Percentiles rank a stretch among this genome's conserved stretches.
phyloP scores from a whole-genome alignment of 2,329 filamentous ascomycete species.

The Botryotinia convoluta region DNA sequence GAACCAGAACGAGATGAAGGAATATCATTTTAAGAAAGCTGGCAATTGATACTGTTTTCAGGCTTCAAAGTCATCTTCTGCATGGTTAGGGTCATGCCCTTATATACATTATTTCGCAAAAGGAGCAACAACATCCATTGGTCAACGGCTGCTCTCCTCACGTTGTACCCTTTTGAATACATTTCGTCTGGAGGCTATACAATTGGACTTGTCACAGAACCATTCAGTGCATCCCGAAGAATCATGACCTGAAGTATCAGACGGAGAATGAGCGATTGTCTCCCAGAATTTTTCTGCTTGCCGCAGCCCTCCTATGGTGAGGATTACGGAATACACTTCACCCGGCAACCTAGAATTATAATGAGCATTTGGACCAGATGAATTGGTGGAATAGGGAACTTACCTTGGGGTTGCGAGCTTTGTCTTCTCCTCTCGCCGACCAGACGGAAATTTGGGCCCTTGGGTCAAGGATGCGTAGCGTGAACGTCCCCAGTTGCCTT shows the following conservation, averaged over 20 bases:
- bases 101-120: background rate
- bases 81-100: background rate
- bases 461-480: background rate
- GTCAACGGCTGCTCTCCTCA: background rate
- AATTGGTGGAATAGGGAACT: background rate
- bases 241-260: conserved; percentile 29
- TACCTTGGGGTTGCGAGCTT: background rate
- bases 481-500: background rate
- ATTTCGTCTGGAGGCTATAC: conserved; percentile 30
- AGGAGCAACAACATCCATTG: background rate
- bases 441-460: background rate
- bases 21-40: background rate
- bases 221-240: conserved; percentile 36
- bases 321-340: background rate
- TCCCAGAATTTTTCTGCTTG: background rate
- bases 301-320: background rate
- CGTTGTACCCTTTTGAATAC: conserved; percentile 18
- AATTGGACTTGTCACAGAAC: conserved; percentile 39
- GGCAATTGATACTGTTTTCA: background rate
- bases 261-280: background rate
- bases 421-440: background rate
- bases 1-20: too few species aligned
- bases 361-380: background rate
- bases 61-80: background rate
- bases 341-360: background rate